Evolutionary conservation across 345 rosid species (phyloP), one percentile per base, ranked within the genome.

Genomic region (Noccaea bulbosa): DNA sequence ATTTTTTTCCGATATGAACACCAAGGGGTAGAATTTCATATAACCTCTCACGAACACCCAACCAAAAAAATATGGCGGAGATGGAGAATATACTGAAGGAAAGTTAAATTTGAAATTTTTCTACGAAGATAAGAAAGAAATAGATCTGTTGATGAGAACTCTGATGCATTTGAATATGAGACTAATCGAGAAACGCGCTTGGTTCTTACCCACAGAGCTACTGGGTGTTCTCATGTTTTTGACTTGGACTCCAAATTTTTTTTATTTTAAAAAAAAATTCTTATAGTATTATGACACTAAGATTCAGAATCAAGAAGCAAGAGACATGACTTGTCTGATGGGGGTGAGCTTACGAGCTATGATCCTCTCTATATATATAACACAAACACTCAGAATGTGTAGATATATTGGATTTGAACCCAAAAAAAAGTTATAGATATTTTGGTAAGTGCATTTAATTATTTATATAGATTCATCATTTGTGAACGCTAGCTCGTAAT

Each of bases 81-180:
- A 7, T 41, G 39, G n/a, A 0, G 44, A 7, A 33, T 22, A 15
- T 11, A 27, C 6, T 40, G 3, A 2, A 33, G 15, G n/a, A 45
- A 35, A 44, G 56, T 43, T 22, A 44, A 24, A 51, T 30, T 35
- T 51, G 6, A 38, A 32, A 62, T 8, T 43, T 16, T 10, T 46
- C 44, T 46, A 62, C 20, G 5, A 24, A n/a, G 2, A 33, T 53
- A 69, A 39, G 70, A 62, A 62, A 47, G 55, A 63, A 47, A 75
- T 34, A 55, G 79, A 75, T 75, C 79, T 62, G 53, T 62, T 75
- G 43, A 75, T 75, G 54, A 75, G 74, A 54, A 62, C 71, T 75
- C 79, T 55, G 51, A 75, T 75, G 43, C 79, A 75, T 75, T 14
- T 69, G 66, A 75, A 75, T 63, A 75, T 39, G 40, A 75, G 33